Evolutionary conservation across 2,329 filamentous ascomycete species (phyloP).

Genomic region (Fusarium illudens): DNA sequence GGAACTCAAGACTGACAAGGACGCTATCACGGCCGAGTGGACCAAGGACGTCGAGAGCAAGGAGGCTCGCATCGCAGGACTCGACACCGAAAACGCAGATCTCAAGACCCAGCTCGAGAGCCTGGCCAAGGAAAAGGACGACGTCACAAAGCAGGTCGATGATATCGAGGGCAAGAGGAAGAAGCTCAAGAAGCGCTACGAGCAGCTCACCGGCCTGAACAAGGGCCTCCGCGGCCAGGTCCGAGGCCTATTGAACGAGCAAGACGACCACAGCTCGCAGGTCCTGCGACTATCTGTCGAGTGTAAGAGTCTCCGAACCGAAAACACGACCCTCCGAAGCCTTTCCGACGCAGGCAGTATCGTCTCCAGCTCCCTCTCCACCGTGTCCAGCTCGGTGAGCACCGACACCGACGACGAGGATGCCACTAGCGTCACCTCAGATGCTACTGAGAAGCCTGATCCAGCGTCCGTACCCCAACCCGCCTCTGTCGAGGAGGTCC

Average conservation of each 20-base stretch:
- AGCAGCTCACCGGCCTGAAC: conserved; percentile 30
- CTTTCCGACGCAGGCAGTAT: conserved; percentile 35
- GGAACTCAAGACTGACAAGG: conserved; percentile 34
- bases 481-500: conserved; percentile 22
- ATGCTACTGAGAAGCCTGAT: conserved; percentile 38
- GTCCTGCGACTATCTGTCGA: conserved; percentile 38
- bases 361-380: conserved; percentile 33
- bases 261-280: conserved; percentile 37
- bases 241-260: conserved; percentile 29
- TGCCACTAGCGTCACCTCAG: conserved; percentile 25
- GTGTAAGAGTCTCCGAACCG: conserved; percentile 30
- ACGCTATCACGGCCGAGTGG: conserved; percentile 31
- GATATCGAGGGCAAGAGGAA: conserved; percentile 37
- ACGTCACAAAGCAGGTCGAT: conserved; percentile 29
- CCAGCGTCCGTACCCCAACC: conserved; percentile 19
- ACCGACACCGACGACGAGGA: conserved; percentile 23
- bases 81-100: conserved; percentile 36
- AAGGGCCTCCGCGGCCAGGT: conserved; percentile 33
- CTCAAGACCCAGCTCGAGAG: conserved; percentile 38
- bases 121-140: conserved; percentile 38
- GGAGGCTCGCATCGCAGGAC: conserved; percentile 32
- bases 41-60: conserved; percentile 37
- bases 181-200: conserved; percentile 38
- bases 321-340: conserved; percentile 34
- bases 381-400: conserved; percentile 20